Evolutionary conservation across 73 alveolate species (phyloP).

Genomic region (Paramecium sexaurelia): DNA sequence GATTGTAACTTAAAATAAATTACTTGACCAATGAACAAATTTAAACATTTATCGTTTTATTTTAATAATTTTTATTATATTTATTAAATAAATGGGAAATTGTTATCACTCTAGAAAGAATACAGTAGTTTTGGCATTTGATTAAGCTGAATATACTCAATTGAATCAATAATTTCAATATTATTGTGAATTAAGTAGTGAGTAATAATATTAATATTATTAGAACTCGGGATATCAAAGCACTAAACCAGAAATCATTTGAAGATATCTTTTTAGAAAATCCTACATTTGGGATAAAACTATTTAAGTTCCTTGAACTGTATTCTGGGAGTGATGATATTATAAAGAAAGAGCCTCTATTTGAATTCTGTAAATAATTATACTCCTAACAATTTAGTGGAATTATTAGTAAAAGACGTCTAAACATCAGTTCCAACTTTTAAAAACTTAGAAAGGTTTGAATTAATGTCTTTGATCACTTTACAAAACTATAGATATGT

Average conservation of each 20-base stretch:
- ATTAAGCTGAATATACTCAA: background rate
- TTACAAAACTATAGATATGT: background rate
- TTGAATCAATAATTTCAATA: background rate
- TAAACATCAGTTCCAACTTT: background rate
- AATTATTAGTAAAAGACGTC: background rate
- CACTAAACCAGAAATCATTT: background rate
- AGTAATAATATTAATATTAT: background rate
- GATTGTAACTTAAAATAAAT: conserved; percentile 18
- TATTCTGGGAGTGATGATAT: background rate
- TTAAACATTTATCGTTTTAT: background rate
- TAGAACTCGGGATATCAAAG: background rate
- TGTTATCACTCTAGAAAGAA: background rate
- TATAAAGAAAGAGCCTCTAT: background rate
- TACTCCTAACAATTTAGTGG: background rate
- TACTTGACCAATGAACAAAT: background rate
- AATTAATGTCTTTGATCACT: conserved; percentile 11
- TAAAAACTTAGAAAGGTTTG: conserved; percentile 13
- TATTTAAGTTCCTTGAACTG: conserved; percentile 11
- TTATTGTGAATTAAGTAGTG: conserved; percentile 21
- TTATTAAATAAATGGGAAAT: background rate
- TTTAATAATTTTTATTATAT: background rate
- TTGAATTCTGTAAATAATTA: conserved; percentile 11
- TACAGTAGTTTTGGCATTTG: background rate
- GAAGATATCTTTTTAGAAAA: conserved; percentile 4
- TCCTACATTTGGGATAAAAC: background rate